Evolutionary conservation across 2,329 filamentous ascomycete species (phyloP).

Genomic region (Ophiostoma tasmaniense): DNA sequence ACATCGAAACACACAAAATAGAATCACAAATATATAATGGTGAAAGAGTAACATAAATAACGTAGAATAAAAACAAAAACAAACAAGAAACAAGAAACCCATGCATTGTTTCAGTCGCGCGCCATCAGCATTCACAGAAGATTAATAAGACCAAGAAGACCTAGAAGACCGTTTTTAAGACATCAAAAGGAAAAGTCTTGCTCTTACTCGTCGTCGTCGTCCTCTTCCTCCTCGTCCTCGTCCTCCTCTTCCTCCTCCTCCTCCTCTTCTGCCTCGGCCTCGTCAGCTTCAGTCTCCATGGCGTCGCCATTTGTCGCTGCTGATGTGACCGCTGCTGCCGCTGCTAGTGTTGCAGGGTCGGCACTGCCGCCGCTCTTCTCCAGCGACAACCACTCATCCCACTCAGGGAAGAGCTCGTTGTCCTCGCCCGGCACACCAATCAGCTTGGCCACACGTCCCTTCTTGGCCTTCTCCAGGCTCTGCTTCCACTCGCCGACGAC

Average conservation of each 20-base stretch:
- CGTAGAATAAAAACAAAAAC: background rate
- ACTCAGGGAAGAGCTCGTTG: conserved; percentile 88
- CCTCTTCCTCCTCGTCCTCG: background rate
- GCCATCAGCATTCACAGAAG: background rate
- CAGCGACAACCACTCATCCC: conserved; percentile 79
- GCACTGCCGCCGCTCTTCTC: conserved; percentile 58
- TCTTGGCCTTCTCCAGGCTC: conserved; percentile 72
- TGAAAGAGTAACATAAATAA: background rate
- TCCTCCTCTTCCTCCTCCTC: background rate
- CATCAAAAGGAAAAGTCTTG: background rate
- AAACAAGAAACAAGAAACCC: conserved; percentile 1
- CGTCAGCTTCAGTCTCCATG: conserved; percentile 41
- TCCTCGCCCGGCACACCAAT: conserved; percentile 76
- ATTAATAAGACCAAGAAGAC: background rate
- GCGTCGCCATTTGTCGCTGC: background rate
- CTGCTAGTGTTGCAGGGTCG: conserved; percentile 7
- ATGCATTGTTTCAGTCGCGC: conserved; percentile 2
- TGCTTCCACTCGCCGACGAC: conserved; percentile 76
- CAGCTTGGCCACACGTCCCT: conserved; percentile 73
- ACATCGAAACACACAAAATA: background rate
- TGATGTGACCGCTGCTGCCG: background rate
- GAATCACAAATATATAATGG: background rate
- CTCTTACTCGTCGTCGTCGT: background rate
- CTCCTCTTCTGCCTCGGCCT: conserved; percentile 1
- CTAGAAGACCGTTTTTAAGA: background rate